Conservation (phyloP, 2,329 filamentous ascomycete genomes). For the Monilinia aucupariae region DNA sequence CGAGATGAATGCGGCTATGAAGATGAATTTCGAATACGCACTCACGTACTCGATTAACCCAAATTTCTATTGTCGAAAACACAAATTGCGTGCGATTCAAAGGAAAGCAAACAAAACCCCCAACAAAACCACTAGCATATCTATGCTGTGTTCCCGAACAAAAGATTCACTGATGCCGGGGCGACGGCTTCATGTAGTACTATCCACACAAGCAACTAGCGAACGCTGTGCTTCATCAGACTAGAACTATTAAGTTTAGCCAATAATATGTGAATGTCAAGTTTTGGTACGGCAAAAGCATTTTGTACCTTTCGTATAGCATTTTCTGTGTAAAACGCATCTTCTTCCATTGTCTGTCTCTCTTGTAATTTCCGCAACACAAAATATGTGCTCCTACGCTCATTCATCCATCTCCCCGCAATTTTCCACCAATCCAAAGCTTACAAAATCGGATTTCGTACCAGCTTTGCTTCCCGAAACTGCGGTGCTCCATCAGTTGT, state of each 20-base stretch:
- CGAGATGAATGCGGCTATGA: neutral
- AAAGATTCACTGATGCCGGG: neutral
- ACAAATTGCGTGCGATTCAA: neutral
- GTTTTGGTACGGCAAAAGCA: neutral
- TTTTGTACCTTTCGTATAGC: conserved; percentile 3
- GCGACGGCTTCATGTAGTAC: neutral
- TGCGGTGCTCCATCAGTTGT: neutral
- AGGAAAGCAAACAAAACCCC: neutral
- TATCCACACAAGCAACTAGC: neutral
- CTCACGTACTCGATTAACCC: neutral
- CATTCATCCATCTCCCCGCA: neutral
- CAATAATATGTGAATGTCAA: neutral
- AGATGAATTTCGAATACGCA: neutral
- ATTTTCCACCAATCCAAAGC: neutral
- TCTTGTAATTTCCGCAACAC: neutral
- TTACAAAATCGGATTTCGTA: neutral
- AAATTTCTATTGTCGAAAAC: neutral
- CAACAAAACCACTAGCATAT: neutral
- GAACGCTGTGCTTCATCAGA: neutral
- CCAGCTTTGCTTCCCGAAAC: neutral
- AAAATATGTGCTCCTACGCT: neutral
- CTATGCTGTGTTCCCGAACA: neutral
- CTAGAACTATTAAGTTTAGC: neutral
- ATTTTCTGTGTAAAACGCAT: neutral
- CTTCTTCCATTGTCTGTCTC: neutral